Evolutionary conservation across 2,329 filamentous ascomycete species (phyloP).

Genomic region (Zarea fungicola): DNA sequence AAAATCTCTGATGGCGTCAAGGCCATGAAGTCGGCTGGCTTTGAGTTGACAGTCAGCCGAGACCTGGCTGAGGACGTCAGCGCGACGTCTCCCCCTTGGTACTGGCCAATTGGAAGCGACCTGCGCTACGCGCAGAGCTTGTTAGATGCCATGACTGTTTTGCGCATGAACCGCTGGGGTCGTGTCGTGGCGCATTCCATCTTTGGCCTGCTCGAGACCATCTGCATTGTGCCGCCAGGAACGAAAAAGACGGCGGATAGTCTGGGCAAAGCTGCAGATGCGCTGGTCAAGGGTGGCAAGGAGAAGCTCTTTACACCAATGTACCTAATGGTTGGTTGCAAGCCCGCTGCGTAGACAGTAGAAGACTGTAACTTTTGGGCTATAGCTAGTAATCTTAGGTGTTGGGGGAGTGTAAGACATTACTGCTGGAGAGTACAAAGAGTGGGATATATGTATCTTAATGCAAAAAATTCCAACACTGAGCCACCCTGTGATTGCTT

Average conservation of each 20-base stretch:
- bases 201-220: conserved; percentile 68
- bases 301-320: conserved; percentile 97
- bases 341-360: conserved; percentile 52
- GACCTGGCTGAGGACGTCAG: conserved; percentile 78
- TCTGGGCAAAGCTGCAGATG: conserved; percentile 75
- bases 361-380: no score
- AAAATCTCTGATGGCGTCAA: conserved; percentile 72
- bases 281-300: conserved; percentile 77
- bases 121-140: conserved; percentile 76
- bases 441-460: no score
- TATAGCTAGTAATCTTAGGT: no score
- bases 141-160: conserved; percentile 75
- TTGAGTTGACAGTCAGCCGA: conserved; percentile 76
- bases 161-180: conserved; percentile 83
- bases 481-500: no score
- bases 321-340: conserved; percentile 94
- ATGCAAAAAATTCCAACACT: no score
- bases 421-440: no score
- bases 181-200: conserved; percentile 70
- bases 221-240: conserved; percentile 71
- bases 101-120: conserved; percentile 84
- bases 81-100: conserved; percentile 78
- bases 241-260: conserved; percentile 95
- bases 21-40: conserved; percentile 84
- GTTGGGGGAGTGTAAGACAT: no score